Evolutionary conservation across 2,329 filamentous ascomycete genomes (phyloP), one percentile per base, ranked within the genome.

Genomic region (Fusarium virguliforme): DNA sequence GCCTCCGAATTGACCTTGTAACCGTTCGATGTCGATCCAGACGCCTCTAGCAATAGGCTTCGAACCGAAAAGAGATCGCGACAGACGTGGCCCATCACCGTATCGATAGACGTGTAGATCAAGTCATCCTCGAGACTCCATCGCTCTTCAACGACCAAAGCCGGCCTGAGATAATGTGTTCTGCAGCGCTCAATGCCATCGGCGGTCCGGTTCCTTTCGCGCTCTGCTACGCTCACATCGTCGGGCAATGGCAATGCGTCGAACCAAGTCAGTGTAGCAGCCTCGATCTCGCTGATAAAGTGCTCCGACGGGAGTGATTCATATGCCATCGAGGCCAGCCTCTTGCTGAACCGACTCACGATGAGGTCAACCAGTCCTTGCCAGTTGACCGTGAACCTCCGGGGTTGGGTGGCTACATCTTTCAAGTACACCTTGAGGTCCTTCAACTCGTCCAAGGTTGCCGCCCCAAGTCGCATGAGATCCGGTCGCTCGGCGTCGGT

Each of bases 351-450:
- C 2, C 92, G 86, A 5, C 83, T 77, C 4, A 93, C 83, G 4
- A 94, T 82, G 83, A 92, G 85, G 72, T 95, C 92, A 0, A 86
- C 84, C 1, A 92, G 82, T 3, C 70, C 75, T 75, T 94, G 92
- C 92, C 92, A 94, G 73, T 93, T 82, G 28, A 88, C 76, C 18
- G 74, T 68, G 26, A 68, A 72, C 54, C 68, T 75, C 30, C 73
- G 28, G 12, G 79, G 78, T 10, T 79, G 70, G 32, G 79, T 69
- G 2, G 86, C 79, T 50, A 88, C 78, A 0, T 76, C 62, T 3
- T 79, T 79, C 1, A 92, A 76, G 22, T 88, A 85, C 0, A 74
- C 66, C 46, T 83, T 81, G 55, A 85, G 78, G 7, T 72, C 76
- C 22, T 60, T 69, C n/a, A 83, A 70, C 54, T 83, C 78, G 4